These are phyloP conservation scores for Hymenoscyphus linearis DNA, from an alignment of 2,329 filamentous ascomycete species.

Conservation along the genomic window DNA sequence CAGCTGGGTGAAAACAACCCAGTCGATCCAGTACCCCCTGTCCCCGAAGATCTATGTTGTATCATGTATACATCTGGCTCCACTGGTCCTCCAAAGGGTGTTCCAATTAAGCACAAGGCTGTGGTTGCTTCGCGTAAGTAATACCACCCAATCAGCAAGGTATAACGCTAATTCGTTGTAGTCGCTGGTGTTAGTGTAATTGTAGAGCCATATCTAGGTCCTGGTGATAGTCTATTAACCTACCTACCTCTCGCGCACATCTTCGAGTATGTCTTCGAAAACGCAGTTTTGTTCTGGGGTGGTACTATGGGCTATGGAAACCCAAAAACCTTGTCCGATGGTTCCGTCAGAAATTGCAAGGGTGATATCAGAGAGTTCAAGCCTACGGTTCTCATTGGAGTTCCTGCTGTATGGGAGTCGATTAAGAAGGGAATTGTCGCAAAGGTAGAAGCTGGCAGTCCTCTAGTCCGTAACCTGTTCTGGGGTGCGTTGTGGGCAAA, in stretches of 20 bases:
- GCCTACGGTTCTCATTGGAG: slow-evolving; percentile 86
- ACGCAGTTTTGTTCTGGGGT: slow-evolving; percentile 81
- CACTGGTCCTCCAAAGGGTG: slow-evolving; percentile 85
- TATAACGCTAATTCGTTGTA: slow-evolving; percentile 29
- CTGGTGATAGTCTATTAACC: slow-evolving; percentile 74
- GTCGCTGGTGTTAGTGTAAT: slow-evolving; percentile 76
- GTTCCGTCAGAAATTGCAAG: slow-evolving; percentile 79
- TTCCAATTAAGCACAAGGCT: slow-evolving; percentile 76
- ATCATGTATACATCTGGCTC: slow-evolving; percentile 86
- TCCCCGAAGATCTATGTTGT: slow-evolving; percentile 74
- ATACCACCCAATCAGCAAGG: slow-evolving; percentile 46
- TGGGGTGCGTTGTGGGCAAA: slow-evolving; percentile 59
- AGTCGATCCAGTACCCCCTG: slow-evolving; percentile 64
- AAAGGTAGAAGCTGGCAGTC: slow-evolving; percentile 61
- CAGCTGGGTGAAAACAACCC: slow-evolving; percentile 54
- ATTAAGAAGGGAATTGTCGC: slow-evolving; percentile 87
- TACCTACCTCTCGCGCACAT: slow-evolving; percentile 96
- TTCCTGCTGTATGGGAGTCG: slow-evolving; percentile 95
- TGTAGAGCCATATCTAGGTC: slow-evolving; percentile 72
- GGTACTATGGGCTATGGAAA: slow-evolving; percentile 92
- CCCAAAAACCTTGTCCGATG: slow-evolving; percentile 80
- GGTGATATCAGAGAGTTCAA: slow-evolving; percentile 91
- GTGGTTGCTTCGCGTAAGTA: slow-evolving; percentile 75
- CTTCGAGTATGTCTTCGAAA: slow-evolving; percentile 94
- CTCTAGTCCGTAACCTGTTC: slow-evolving; percentile 74